A percentile compares a stretch with the other conserved stretches of the same genome.
Evolutionary conservation across 2,329 filamentous ascomycete genomes (phyloP).

Genomic region (Exophiala viscosa): DNA sequence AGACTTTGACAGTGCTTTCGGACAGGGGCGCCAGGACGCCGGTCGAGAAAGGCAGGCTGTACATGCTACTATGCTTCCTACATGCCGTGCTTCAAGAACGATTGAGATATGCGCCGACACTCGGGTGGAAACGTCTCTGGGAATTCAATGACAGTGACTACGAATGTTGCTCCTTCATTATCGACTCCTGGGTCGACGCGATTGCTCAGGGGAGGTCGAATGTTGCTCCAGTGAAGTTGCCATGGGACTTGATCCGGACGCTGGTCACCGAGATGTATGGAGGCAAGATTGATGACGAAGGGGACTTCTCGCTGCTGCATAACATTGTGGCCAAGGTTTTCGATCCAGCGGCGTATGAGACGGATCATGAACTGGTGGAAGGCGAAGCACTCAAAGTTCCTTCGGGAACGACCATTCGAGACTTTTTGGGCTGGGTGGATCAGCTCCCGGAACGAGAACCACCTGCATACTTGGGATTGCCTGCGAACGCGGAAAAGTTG

Average conservation of each 20-base stretch:
- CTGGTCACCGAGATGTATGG: slow-evolving; percentile 93
- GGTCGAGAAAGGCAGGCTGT: slow-evolving; percentile 84
- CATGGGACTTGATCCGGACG: slow-evolving; percentile 92
- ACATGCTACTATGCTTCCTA: slow-evolving; percentile 86
- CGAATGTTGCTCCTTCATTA: slow-evolving; percentile 93
- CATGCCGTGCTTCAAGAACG: slow-evolving; percentile 95
- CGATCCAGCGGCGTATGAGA: slow-evolving; percentile 85
- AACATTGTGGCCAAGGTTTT: slow-evolving; percentile 73
- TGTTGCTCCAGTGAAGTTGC: slow-evolving; percentile 86
- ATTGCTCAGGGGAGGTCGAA: slow-evolving; percentile 84
- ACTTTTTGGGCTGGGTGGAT: slow-evolving; percentile 90
- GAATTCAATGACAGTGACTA: slow-evolving; percentile 99
- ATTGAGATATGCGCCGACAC: slow-evolving; percentile 83
- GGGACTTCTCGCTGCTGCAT: slow-evolving; percentile 71
- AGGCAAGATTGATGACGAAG: slow-evolving; percentile 91
- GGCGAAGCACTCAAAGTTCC: slow-evolving; percentile 68
- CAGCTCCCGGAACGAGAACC: slow-evolving; percentile 90
- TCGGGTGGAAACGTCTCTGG: slow-evolving; percentile 99
- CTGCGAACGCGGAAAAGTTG: slow-evolving; percentile 94
- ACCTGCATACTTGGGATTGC: slow-evolving; percentile 88
- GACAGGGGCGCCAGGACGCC: slow-evolving; percentile 73
- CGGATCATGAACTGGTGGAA: slow-evolving; percentile 79
- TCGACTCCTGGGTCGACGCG: slow-evolving; percentile 88
- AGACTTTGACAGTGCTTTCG: slow-evolving; percentile 81
- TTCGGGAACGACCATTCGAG: slow-evolving; percentile 72